Evolutionary conservation across 1,139 yeast genomes (phyloP), one percentile per base, ranked within the genome.

Genomic region (Lodderomyces metapsilosis): DNA sequence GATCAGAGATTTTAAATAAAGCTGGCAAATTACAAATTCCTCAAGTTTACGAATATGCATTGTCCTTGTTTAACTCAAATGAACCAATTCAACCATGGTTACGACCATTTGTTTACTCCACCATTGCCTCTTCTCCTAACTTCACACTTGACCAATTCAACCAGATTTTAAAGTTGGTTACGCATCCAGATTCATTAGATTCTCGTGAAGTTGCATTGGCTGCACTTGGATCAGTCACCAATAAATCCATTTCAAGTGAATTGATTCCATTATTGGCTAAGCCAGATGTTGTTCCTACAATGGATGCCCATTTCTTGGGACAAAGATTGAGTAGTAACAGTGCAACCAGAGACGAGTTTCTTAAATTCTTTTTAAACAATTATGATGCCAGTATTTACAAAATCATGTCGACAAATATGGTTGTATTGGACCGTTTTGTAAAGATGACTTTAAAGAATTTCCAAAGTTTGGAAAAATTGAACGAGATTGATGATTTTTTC

Each of bases 251-350:
- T 30, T 61, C 76, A 33, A 56, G 62, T 10, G 57, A 57, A 42
- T 62, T 80, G 39, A 54, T 80, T 27, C 56, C 54, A 1, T 55
- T 68, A 48, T 59, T 80, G 35, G 55, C 71, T 33, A 67, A 70
- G 42, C 69, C 71, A 15, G 52, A 55, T 2, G 59, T 68, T 10
- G 63, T 84, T 25, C 85, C 87, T n/a, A 75, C 76, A 36, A 87
- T 86, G 87, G 88, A 86, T 57, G 71, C 79, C 20, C 85, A 82
- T 54, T 82, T 76, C 54, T 62, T 83, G 45, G 75, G 80, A 1
- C 62, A 62, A 12, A 66, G 82, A 15, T 63, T 84, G 24, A 83
- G 7, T 55, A 64, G 12, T 13, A 43, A 43, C 15, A 17, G 20
- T 13, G 57, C 54, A 3, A 70, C 82, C 1, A 77, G 82, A 43